Conservation (phyloP, 768 basidiomycete genomes). For the Psilocybe tampanensis region DNA sequence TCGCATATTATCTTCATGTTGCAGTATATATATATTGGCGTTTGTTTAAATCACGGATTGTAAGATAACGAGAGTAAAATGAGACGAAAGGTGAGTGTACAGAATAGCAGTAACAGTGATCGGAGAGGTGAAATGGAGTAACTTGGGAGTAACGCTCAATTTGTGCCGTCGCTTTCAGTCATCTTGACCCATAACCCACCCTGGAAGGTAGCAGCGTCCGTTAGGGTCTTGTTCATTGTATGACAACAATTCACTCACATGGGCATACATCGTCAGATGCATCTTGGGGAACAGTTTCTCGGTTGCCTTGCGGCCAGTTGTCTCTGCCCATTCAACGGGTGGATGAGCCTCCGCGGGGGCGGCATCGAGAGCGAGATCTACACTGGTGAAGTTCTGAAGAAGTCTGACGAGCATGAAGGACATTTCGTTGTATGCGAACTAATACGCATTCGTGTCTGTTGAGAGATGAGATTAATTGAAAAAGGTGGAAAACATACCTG, state of each 20-base stretch:
- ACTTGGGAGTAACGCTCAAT: too few relatives aligned
- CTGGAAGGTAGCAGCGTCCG: slow-evolving; percentile 23
- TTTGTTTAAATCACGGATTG: too few relatives aligned
- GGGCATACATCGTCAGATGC: slow-evolving; percentile 56
- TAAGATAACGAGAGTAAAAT: too few relatives aligned
- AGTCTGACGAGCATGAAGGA: slow-evolving; percentile 67
- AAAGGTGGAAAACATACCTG: slow-evolving; percentile 38
- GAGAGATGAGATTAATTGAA: not conserved
- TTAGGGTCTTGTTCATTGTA: not conserved
- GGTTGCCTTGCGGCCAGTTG: slow-evolving; percentile 46
- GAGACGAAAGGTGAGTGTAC: too few relatives aligned
- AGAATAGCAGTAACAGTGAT: too few relatives aligned
- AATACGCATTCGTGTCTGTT: not conserved
- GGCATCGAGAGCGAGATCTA: slow-evolving; percentile 48
- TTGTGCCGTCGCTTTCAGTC: slow-evolving; percentile 33
- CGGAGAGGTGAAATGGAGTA: too few relatives aligned
- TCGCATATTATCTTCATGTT: not conserved
- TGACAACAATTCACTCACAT: slow-evolving; percentile 29
- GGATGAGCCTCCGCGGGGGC: slow-evolving; percentile 47
- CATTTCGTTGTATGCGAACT: slow-evolving; percentile 64
- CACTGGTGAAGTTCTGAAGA: slow-evolving; percentile 56
- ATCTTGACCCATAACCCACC: slow-evolving; percentile 59
- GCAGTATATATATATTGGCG: too few relatives aligned
- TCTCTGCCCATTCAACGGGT: slow-evolving; percentile 47
- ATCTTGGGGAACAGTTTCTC: slow-evolving; percentile 55